Percentiles rank a stretch among this genome's conserved stretches.
phyloP scores from a whole-genome alignment of 2,329 filamentous ascomycete genomes.

The Septoria petroselini region DNA sequence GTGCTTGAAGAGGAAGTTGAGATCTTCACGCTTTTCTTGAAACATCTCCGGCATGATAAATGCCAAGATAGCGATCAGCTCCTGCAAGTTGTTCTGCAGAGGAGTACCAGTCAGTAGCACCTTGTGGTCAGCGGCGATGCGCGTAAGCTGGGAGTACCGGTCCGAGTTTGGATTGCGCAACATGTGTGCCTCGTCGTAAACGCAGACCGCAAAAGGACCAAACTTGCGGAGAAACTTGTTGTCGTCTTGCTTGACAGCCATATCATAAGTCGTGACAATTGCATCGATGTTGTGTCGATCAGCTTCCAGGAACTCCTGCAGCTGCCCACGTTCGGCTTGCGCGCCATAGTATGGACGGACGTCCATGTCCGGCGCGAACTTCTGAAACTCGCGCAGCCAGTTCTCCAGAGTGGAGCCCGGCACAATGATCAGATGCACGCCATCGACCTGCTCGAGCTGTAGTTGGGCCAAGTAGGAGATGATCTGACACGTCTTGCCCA shows the following conservation, averaged over 20 bases:
- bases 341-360: slow-evolving; percentile 72
- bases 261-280: slow-evolving; percentile 69
- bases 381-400: slow-evolving; percentile 86
- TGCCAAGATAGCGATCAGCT: slow-evolving; percentile 84
- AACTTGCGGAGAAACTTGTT: slow-evolving; percentile 60
- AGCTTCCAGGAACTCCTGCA: slow-evolving; percentile 64
- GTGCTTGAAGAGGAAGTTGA: slow-evolving; percentile 86
- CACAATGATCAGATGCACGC: slow-evolving; percentile 81
- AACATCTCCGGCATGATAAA: slow-evolving; percentile 92
- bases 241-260: slow-evolving; percentile 59
- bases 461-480: slow-evolving; percentile 87
- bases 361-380: slow-evolving; percentile 73
- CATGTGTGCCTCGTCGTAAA: slow-evolving; percentile 94
- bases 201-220: slow-evolving; percentile 54
- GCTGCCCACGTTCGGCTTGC: slow-evolving; percentile 63
- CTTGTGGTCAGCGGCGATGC: slow-evolving; percentile 76
- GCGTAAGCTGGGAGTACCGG: slow-evolving; percentile 73
- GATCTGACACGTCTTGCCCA: slow-evolving; percentile 94
- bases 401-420: slow-evolving; percentile 93
- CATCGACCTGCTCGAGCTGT: slow-evolving; percentile 63
- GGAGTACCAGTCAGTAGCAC: slow-evolving; percentile 88
- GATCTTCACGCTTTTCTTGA: slow-evolving; percentile 67
- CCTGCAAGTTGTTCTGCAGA: slow-evolving; percentile 89
- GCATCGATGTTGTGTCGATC: slow-evolving; percentile 65
- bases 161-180: slow-evolving; percentile 85